Evolutionary conservation across 805 yeast genomes (phyloP).

Genomic region (Myxozyma kluyveri): DNA sequence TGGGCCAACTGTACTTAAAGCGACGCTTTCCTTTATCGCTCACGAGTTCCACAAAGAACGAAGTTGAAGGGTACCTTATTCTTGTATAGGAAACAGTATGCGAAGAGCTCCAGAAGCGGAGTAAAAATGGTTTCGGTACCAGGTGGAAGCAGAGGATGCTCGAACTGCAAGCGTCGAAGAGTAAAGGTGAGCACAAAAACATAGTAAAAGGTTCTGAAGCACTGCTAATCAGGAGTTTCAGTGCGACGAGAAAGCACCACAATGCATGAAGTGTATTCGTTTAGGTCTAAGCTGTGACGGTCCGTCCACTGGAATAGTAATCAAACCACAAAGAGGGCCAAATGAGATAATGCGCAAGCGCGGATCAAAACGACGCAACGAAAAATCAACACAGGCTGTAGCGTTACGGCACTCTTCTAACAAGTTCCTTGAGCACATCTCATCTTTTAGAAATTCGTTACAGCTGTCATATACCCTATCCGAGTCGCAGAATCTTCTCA

Average conservation of each 20-base stretch:
- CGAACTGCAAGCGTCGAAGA: constrained; percentile 17
- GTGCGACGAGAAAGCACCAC: constrained; percentile 24
- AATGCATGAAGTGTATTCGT: constrained; percentile 15
- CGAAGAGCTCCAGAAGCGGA: too few relatives aligned
- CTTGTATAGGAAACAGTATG: too few relatives aligned
- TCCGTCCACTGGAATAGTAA: constrained; percentile 6
- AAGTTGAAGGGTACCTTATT: too few relatives aligned
- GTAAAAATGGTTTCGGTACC: constrained; percentile 29
- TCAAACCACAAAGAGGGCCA: background rate
- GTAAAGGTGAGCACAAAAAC: constrained; percentile 19
- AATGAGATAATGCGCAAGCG: background rate
- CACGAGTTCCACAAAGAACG: too few relatives aligned
- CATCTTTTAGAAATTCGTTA: constrained; percentile 6
- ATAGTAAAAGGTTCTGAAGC: background rate
- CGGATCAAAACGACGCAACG: background rate
- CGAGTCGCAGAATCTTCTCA: constrained; percentile 6
- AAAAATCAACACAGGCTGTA: too few relatives aligned
- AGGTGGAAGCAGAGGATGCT: constrained; percentile 28
- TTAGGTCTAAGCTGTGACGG: constrained; percentile 14
- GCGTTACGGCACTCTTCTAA: too few relatives aligned
- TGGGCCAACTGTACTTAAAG: too few relatives aligned
- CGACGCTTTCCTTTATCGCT: too few relatives aligned
- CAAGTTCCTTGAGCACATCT: too few relatives aligned
- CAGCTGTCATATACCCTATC: constrained; percentile 12
- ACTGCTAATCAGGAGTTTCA: background rate